These are phyloP conservation scores for Beauveria pseudobassiana DNA, from an alignment of 2,329 filamentous ascomycete genomes.

Conservation along the genomic window DNA sequence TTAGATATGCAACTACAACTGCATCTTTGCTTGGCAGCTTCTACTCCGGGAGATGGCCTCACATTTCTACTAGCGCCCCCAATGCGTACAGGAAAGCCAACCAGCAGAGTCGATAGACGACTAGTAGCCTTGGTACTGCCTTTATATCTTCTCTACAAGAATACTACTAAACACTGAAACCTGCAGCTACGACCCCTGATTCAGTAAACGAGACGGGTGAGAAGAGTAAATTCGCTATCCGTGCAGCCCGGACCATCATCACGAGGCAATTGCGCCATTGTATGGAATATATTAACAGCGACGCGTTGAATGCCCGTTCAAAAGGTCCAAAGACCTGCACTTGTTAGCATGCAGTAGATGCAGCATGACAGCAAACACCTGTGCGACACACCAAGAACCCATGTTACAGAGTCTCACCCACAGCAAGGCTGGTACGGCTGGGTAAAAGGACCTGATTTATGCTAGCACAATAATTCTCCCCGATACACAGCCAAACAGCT, in stretches of 20 bases:
- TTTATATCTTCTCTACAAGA: no score
- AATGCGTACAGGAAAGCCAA: background rate
- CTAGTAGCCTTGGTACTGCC: background rate
- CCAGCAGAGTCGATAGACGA: background rate
- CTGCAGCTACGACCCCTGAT: background rate
- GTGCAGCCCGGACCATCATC: no score
- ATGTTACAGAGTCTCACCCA: background rate
- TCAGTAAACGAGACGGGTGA: no score
- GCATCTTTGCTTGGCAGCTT: background rate
- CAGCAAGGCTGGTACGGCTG: slow-evolving; percentile 3
- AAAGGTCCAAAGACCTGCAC: background rate
- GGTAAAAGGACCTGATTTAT: background rate
- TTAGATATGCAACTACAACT: background rate
- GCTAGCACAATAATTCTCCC: background rate
- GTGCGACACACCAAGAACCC: background rate
- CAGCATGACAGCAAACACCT: background rate
- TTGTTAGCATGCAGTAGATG: background rate
- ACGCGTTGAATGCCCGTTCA: background rate
- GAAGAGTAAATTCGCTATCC: no score
- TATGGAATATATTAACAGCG: no score
- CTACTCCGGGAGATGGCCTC: background rate
- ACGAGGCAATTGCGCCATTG: no score
- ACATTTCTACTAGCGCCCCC: background rate
- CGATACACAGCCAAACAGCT: background rate
- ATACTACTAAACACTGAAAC: background rate